These are phyloP conservation scores for Epichloe amarillans DNA, from an alignment of 2,329 filamentous ascomycete genomes.

Conservation along the genomic window DNA sequence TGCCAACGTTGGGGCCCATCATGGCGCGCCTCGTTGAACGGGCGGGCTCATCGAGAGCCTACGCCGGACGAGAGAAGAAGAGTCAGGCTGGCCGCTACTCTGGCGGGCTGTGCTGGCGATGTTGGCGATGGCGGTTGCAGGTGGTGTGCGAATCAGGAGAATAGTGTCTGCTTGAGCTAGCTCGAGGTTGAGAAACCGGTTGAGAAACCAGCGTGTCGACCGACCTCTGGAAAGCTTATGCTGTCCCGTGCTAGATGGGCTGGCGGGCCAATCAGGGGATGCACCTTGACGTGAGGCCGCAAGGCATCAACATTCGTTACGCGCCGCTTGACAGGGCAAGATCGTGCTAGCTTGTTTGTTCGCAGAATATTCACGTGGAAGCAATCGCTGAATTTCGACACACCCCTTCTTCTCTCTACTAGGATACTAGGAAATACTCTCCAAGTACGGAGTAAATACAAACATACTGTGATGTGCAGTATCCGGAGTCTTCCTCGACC, in stretches of 20 bases:
- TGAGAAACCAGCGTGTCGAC: not conserved
- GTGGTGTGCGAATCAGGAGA: not conserved
- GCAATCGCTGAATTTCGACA: too few species aligned
- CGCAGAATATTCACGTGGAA: too few species aligned
- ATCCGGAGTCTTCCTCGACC: too few species aligned
- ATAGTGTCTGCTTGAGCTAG: not conserved
- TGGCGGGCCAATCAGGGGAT: constrained; percentile 18
- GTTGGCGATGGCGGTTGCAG: not conserved
- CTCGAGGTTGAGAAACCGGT: not conserved
- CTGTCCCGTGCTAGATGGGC: constrained; percentile 1
- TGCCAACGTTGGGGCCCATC: constrained; percentile 30
- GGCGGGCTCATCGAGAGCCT: constrained; percentile 25
- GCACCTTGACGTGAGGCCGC: constrained; percentile 18
- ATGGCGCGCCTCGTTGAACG: constrained; percentile 23
- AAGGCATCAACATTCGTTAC: constrained; percentile 21
- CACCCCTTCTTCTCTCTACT: too few species aligned
- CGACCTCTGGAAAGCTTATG: constrained; percentile 9
- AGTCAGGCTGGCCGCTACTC: constrained; percentile 7
- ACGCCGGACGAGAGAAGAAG: constrained; percentile 10
- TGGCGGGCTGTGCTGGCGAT: not conserved
- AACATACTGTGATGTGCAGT: too few species aligned
- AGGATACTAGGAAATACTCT: too few species aligned
- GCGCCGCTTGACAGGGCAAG: constrained; percentile 3
- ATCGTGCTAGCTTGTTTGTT: too few species aligned
- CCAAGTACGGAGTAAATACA: too few species aligned